phyloP scores from a whole-genome alignment of 2,329 filamentous ascomycete species.

The Fonsecaea erecta region DNA sequence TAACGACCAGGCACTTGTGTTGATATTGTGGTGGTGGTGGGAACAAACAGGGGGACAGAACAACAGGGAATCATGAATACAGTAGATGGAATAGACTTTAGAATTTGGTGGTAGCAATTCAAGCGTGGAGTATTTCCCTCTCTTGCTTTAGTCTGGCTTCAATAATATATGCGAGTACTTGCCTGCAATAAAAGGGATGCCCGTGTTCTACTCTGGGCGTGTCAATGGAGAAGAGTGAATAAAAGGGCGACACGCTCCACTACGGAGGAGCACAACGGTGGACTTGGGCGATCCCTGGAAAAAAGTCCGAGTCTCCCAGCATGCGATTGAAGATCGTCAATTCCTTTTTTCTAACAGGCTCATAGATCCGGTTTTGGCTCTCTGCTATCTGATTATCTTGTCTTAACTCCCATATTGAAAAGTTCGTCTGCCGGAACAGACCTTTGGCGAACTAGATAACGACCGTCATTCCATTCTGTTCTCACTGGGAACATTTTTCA shows the following conservation, averaged over 20 bases:
- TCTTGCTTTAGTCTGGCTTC: neutral
- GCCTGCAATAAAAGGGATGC: neutral
- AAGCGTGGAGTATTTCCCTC: neutral
- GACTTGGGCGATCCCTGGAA: neutral
- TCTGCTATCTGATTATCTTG: neutral
- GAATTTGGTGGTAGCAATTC: neutral
- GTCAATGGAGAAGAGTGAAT: neutral
- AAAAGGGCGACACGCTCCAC: neutral
- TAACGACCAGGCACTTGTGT: neutral
- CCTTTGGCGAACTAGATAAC: neutral
- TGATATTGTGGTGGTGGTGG: neutral
- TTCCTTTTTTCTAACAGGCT: neutral
- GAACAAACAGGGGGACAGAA: neutral
- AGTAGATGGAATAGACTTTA: neutral
- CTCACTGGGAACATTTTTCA: constrained; percentile 10
- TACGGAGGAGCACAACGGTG: neutral
- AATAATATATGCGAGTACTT: neutral
- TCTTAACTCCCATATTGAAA: neutral
- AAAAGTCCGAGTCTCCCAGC: neutral
- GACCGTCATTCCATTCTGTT: neutral
- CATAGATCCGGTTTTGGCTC: neutral
- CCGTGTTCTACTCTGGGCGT: neutral
- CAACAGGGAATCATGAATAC: neutral
- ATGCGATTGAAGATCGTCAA: neutral
- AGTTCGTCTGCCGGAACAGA: neutral